Percentiles rank a stretch among this genome's conserved stretches.
Evolutionary conservation across 768 basidiomycete species (phyloP).

Genomic region (Suillus subaureus): DNA sequence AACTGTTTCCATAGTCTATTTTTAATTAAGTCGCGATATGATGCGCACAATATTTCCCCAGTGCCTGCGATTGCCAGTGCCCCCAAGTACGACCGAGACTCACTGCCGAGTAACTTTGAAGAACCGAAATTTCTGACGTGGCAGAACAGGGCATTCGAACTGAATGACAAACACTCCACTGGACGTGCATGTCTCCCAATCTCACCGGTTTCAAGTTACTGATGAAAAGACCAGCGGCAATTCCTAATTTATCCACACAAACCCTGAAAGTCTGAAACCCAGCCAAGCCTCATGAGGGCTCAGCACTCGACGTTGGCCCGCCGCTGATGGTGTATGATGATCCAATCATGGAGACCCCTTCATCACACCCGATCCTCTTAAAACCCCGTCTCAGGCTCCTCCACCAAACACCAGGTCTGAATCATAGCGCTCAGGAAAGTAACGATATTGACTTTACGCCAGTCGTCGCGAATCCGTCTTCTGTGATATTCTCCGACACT

Average conservation of each 20-base stretch:
- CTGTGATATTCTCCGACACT: conserved; percentile 38
- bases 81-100: neutral
- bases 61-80: neutral
- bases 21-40: neutral
- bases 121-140: neutral
- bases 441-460: conserved; percentile 19
- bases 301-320: conserved; percentile 4
- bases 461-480: conserved; percentile 20
- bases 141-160: neutral
- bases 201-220: too few species aligned
- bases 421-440: conserved; percentile 7
- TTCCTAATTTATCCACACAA: neutral
- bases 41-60: neutral
- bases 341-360: conserved; percentile 19
- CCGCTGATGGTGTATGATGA: neutral
- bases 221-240: neutral
- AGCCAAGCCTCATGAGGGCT: neutral
- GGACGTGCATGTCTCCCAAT: neutral
- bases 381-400: conserved; percentile 22
- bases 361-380: conserved; percentile 14
- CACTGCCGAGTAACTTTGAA: neutral
- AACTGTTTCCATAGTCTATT: neutral
- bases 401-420: conserved; percentile 22
- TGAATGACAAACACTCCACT: neutral
- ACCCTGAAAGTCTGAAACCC: neutral